A percentile compares a stretch with the other conserved stretches of the same genome.
These are phyloP conservation scores for Ceratobasidium sp. DNA, from an alignment of 1,284 basidiomycete genomes.

Conservation along the genomic window DNA sequence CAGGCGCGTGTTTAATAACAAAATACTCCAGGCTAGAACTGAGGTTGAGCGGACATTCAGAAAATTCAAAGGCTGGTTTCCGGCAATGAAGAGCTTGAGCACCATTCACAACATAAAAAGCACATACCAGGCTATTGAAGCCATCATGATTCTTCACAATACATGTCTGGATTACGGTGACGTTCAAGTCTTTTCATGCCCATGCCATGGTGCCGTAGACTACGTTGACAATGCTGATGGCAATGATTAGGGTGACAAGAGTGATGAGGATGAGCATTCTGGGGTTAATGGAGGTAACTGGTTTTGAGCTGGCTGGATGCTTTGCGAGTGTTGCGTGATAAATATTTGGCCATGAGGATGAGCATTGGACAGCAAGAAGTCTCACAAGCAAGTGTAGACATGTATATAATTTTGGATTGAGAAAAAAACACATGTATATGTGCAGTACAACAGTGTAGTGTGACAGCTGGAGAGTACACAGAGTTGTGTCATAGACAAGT, in stretches of 20 bases:
- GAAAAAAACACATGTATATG: neutral
- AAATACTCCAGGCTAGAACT: neutral
- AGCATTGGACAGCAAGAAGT: no score
- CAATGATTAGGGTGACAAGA: neutral
- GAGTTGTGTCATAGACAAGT: neutral
- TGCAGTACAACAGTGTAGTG: neutral
- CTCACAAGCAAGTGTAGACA: no score
- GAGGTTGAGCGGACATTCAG: conserved; percentile 1
- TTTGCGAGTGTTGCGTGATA: neutral
- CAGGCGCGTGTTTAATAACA: neutral
- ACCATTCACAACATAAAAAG: neutral
- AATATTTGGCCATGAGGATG: neutral
- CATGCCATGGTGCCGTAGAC: neutral
- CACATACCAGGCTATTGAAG: neutral
- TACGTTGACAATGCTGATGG: neutral
- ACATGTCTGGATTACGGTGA: neutral
- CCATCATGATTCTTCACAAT: conserved; percentile 6
- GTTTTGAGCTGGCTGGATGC: neutral
- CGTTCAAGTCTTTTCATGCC: neutral
- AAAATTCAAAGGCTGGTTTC: neutral
- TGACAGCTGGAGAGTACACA: neutral
- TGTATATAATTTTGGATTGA: neutral
- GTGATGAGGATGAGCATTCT: neutral
- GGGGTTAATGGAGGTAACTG: neutral
- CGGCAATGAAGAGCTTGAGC: neutral